These are phyloP conservation scores for Apophysomyces trapeziformis DNA, from an alignment of 371 early-diverging fungal genomes.

Conservation along the genomic window DNA sequence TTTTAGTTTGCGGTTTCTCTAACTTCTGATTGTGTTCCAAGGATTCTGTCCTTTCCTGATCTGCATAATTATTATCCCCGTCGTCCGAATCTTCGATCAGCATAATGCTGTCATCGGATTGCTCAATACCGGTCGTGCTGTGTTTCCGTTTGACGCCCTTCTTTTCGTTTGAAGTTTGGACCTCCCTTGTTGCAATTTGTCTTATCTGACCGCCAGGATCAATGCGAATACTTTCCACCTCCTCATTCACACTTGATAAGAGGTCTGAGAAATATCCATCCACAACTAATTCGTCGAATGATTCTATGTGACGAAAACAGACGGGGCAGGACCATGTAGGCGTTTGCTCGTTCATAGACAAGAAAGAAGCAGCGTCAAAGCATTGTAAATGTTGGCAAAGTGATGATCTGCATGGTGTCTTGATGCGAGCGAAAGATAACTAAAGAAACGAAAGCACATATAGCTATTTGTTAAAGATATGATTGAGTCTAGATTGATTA, in stretches of 20 bases:
- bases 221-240: conserved; percentile 61
- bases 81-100: conserved; percentile 28
- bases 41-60: conserved; percentile 10
- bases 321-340: conserved; percentile 80
- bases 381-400: conserved; percentile 77
- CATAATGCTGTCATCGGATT: neutral
- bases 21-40: neutral
- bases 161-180: conserved; percentile 11
- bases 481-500: conserved; percentile 2
- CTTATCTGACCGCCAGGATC: conserved; percentile 65
- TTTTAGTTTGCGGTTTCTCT: conserved; percentile 5
- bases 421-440: conserved; percentile 69
- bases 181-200: conserved; percentile 27
- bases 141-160: conserved; percentile 23
- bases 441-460: conserved; percentile 24
- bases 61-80: conserved; percentile 17
- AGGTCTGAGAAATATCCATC: conserved; percentile 75
- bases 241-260: conserved; percentile 47
- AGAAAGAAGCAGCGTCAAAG: conserved; percentile 71
- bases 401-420: conserved; percentile 61
- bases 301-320: conserved; percentile 59
- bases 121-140: conserved; percentile 23
- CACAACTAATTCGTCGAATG: conserved; percentile 64
- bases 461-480: conserved; percentile 13
- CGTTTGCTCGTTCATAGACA: conserved; percentile 71